These are phyloP conservation scores for Colletotrichum acutatum DNA, from an alignment of 2,329 filamentous ascomycete genomes.

Conservation along the genomic window DNA sequence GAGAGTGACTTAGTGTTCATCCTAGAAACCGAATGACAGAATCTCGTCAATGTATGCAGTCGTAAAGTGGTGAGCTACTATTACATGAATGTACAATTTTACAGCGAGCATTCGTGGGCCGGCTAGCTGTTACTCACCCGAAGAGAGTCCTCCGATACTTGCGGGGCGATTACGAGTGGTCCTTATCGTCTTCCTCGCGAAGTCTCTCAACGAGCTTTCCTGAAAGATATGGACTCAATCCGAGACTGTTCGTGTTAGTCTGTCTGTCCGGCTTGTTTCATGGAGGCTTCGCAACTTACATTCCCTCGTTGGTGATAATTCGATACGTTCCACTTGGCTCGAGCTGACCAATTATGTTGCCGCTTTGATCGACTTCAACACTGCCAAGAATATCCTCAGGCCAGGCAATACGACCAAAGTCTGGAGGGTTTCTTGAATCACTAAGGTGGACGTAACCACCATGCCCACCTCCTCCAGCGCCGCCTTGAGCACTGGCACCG, in stretches of 20 bases:
- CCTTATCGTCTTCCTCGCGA: constrained; percentile 59
- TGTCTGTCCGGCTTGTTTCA: neutral
- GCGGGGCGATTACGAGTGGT: constrained; percentile 18
- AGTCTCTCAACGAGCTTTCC: constrained; percentile 65
- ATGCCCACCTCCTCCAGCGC: constrained; percentile 67
- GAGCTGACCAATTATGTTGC: constrained; percentile 67
- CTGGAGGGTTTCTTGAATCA: constrained; percentile 71
- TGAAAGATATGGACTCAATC: constrained; percentile 64
- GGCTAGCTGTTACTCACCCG: neutral
- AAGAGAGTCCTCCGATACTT: neutral
- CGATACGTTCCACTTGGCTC: constrained; percentile 72
- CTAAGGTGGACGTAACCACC: constrained; percentile 75
- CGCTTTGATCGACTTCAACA: constrained; percentile 69
- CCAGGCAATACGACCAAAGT: constrained; percentile 75
- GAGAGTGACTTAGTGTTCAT: neutral
- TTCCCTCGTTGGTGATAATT: constrained; percentile 72
- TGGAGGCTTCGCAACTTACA: constrained; percentile 60
- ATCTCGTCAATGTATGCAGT: neutral
- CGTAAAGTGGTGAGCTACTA: neutral
- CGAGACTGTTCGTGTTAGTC: constrained; percentile 54
- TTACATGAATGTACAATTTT: neutral
- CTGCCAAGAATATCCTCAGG: constrained; percentile 78
- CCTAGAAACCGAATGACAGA: neutral
- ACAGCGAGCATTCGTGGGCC: neutral
- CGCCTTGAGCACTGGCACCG: constrained; percentile 70